These are phyloP conservation scores for Ogataea sp. DNA, from an alignment of 805 yeast species.

Conservation along the genomic window DNA sequence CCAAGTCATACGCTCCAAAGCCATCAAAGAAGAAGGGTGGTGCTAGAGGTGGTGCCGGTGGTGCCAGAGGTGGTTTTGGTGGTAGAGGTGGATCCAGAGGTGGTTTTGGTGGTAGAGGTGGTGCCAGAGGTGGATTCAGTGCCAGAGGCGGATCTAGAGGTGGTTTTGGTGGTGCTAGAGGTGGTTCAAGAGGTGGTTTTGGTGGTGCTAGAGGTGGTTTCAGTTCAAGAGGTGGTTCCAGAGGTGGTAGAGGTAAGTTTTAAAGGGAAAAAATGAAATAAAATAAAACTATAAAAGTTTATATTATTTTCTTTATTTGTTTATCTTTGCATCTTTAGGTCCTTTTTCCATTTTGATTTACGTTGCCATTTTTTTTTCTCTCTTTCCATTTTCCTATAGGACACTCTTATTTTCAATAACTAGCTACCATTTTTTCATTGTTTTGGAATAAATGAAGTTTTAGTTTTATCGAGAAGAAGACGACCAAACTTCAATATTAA, in stretches of 20 bases:
- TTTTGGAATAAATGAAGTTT: too few species aligned
- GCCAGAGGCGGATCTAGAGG: neutral
- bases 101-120: constrained; percentile 18
- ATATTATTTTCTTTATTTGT: too few species aligned
- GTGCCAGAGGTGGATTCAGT: constrained; percentile 15
- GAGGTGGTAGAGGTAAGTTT: neutral
- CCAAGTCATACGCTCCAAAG: constrained; percentile 80
- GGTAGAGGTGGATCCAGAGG: constrained; percentile 33
- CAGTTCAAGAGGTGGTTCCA: neutral
- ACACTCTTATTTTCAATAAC: too few species aligned
- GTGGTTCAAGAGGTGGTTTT: neutral
- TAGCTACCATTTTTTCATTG: too few species aligned
- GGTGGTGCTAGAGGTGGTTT: neutral
- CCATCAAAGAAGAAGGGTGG: constrained; percentile 63
- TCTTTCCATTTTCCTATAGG: too few species aligned
- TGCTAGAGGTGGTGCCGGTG: constrained; percentile 43
- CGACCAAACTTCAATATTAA: too few species aligned
- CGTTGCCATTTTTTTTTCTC: too few species aligned
- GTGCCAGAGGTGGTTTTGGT: constrained; percentile 36
- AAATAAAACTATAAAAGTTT: too few species aligned
- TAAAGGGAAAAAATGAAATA: too few species aligned
- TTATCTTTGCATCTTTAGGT: too few species aligned
- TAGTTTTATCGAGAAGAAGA: too few species aligned
- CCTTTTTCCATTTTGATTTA: too few species aligned
- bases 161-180: constrained; percentile 1